Evolutionary conservation across 768 basidiomycete species (phyloP), one percentile per base, ranked within the genome.

Genomic region (Nevesoporus exiguus): DNA sequence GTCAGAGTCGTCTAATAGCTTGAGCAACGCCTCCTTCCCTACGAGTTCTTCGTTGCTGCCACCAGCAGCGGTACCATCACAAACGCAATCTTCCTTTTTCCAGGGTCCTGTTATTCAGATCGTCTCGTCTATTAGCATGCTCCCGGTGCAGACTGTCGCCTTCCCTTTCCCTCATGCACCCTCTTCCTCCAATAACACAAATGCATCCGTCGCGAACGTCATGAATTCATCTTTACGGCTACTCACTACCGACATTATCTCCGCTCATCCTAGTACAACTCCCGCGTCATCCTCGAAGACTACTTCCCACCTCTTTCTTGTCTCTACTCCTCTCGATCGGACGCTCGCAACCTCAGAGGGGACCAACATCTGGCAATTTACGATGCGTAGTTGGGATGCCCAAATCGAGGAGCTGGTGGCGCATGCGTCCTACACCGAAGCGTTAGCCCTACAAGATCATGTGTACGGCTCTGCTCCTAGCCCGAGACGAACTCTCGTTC

Each of bases 321-420:
- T 89, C 5, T 84, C 85, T 3, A 90, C 89, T 0, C 91, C 93
- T 0, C 80, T 76, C 2, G 94, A 96, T 58, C 83, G 84, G 54
- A 71, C 80, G 2, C 73, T 81, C 1, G 82, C 85, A 2, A 68
- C 82, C 6, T 69, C 78, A 2, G 86, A 93, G 60, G 93, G 93
- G 3, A 88, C 84, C 56, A 79, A 82, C 1, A 76, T 98, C 57
- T 96, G 93, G 93, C 75, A 77, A 29, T 74, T 95, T 46, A 58
- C 64, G 8, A 86, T 93, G 79, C 81, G 78, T 58, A 73, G 85
- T 0, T 90, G 93, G 86, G 77, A 81, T 7, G 81, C 85, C 21
- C 91, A 96, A 61, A 78, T 97, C 15, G 92, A 96, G 57, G 91
- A 95, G 62, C 77, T 96, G 19, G 83, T 94, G 3, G 68, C 75